Evolutionary conservation across 352 stramenopile genomes (phyloP).

Genomic region (Phytophthora sojae): DNA sequence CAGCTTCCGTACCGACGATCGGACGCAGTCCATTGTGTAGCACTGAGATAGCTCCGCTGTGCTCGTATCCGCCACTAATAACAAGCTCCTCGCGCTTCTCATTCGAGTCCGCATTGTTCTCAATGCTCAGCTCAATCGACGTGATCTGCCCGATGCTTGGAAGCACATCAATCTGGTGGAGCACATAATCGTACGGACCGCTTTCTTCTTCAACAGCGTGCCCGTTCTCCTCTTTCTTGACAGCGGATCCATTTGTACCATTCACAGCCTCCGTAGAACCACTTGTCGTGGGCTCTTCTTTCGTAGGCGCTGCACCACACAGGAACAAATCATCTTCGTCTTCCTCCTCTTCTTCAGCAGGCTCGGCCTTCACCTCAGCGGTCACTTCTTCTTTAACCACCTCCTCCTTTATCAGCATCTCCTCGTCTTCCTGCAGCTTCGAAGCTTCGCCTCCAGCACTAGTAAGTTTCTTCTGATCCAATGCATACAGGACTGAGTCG

Average conservation of each 20-base stretch:
- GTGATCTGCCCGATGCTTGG: conserved; percentile 85
- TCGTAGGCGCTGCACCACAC: conserved; percentile 56
- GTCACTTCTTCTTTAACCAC: conserved; percentile 17
- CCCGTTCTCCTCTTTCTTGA: conserved; percentile 28
- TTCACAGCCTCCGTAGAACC: conserved; percentile 6
- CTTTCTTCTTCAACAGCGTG: conserved; percentile 16
- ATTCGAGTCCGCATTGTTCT: conserved; percentile 79
- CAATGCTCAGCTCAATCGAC: conserved; percentile 79
- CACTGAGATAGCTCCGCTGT: conserved; percentile 74
- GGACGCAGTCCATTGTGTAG: conserved; percentile 82
- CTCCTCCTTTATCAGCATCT: conserved; percentile 38
- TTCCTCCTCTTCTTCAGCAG: conserved; percentile 50
- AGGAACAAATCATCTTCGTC: conserved; percentile 84
- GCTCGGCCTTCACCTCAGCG: conserved; percentile 25
- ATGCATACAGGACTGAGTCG: conserved; percentile 78
- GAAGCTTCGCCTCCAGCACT: conserved; percentile 26
- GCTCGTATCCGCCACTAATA: conserved; percentile 72
- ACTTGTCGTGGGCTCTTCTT: conserved; percentile 29
- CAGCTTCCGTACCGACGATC: conserved; percentile 85
- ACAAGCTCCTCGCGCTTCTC: conserved; percentile 84
- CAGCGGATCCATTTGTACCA: conserved; percentile 12
- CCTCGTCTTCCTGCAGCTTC: conserved; percentile 26
- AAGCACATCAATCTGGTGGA: conserved; percentile 72
- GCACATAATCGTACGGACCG: conserved; percentile 55
- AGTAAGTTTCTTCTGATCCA: conserved; percentile 47